Evolutionary conservation across 2,329 filamentous ascomycete genomes (phyloP), one percentile per base, ranked within the genome.

Genomic region (Diplodia mutila): DNA sequence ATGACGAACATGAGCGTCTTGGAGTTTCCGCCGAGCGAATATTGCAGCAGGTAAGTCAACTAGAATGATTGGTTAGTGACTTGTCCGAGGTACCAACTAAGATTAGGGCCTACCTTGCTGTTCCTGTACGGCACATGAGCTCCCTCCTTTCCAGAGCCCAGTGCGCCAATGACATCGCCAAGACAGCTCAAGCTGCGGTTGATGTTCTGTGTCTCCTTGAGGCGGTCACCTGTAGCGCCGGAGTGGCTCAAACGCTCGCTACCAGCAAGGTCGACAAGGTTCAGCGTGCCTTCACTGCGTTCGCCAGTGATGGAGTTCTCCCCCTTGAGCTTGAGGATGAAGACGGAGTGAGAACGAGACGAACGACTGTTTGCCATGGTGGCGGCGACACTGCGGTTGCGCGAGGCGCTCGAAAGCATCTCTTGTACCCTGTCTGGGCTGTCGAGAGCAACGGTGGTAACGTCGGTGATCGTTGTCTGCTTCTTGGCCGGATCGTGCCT

Each of bases 1-100:
- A 98, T 98, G 77, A 98, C 93, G 78, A 99, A 97, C 95, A 99
- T 99, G 74, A 99, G 89, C 0, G 95, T 99, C 82, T 97, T 97
- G 73, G 91, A 95, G 79, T 97, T 97, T 18, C 95, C 95, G 4
- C 95, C 94, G 8, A 99, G 84, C 3, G 93, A 97, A 76, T 95
- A 96, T 86, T 98, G 93, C 46, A 99, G 86, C 55, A 99, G 85
- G 76, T 97, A 97, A 9, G 95, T 99, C 71, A 99, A 63, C 59
- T 63, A 29, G 11, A 9, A 14, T 4, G 1, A 4, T 85, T 8
- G 4, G 29, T 63, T 18, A 63, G 59, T 18, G 6, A 14, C 16
- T 9, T 12, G 4, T 7, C 5, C 12, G 5, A 18, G n/a, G 6
- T 4, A 39, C 14, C 1, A 7, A 8, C 2, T 12, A 18, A n/a